Base-by-base conservation (phyloP, 805 yeast genomes). In the Metschnikowia shivogae region DNA sequence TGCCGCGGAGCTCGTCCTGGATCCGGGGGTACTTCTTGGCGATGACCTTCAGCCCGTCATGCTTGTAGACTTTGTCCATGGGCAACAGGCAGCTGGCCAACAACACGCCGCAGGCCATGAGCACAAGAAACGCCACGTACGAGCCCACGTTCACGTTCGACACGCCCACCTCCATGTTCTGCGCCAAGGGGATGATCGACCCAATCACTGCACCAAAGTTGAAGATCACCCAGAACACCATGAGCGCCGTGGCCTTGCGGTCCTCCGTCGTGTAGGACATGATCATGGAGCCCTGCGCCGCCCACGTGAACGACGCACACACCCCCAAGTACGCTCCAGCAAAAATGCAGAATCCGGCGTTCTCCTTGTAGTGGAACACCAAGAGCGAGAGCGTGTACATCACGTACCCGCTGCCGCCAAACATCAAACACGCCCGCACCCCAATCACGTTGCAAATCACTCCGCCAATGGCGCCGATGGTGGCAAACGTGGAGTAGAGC, bases 181-280 rank as follows among this genome's bases (percentile, higher is more conserved):
- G 70, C 36, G 72, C 80, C 57, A 80, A 71, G n/a, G 84, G 82
- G 51, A 80, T 73, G 36, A 77, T 63, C 12, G 77, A 64, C 37
- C 85, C 85, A 51, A 80, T 76, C 43, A 80, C 84, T 10, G 79
- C 80, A 58, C 84, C 85, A 49, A 77, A 61, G 62, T 79, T 77
- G 67, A 80, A 80, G 44, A 80, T 78, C 50, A 76, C 67, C 84
- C 84, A 80, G 59, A 79, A 80, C 13, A 72, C 62, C 69, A 76
- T 74, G 40, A 80, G 70, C 40, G 74, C 79, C 29, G 62, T 62
- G 37, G 81, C 84, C 63, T 80, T 80, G n/a, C 50, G 63, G 30
- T 62, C 55, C 61, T 80, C 84, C 17, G 76, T 59, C 2, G 84
- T 78, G 50, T 80, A 80, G n/a, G 80, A 65, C 74, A 80, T 73